Evolutionary conservation across 1,284 basidiomycete genomes (phyloP), one percentile per base, ranked within the genome.

Genomic region (Fomitopsis palustris): DNA sequence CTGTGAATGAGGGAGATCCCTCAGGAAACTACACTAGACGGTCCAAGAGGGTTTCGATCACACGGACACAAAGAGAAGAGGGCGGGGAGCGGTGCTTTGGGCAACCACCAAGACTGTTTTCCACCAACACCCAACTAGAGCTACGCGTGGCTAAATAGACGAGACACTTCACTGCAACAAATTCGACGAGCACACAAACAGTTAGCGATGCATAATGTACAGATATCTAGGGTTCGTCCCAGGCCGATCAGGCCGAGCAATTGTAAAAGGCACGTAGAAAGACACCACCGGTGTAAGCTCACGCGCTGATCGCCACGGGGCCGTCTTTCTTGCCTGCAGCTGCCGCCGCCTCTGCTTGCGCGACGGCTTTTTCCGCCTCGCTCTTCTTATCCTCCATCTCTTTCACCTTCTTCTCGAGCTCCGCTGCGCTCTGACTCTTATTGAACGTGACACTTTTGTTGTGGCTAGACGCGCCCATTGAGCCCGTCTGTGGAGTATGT

Each of bases 391-490:
- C 78, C 68, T 84, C 79, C 25, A 84, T 72, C 68, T 82, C 83
- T 70, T 81, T 84, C 68, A 84, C 78, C 65, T 81, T 81, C 67
- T 78, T 78, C 66, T 82, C 79, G 62, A 86, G 67, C 64, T 83
- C 81, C 69, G 83, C 82, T 53, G 80, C 72, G n/a, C 70, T 72
- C 54, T 66, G 73, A 53, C 65, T 66, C 23, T 71, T 74, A 61
- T 90, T 90, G 69, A 92, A 92, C 43, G 81, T 84, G 61, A 90
- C 77, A 61, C 84, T 90, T 66, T 79, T 81, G 68, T 92, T 79
- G 17, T 78, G 84, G 65, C 88, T 90, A 41, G 81, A 65, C 4
- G 59, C 77, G 43, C 81, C 78, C 71, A 88, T 87, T 14, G 83
- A 80, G 14, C 88, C 88, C 1, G 86, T 76, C 69, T 85, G 85